Evolutionary conservation across 805 yeast genomes (phyloP).

Genomic region (Spathaspora boniae): DNA sequence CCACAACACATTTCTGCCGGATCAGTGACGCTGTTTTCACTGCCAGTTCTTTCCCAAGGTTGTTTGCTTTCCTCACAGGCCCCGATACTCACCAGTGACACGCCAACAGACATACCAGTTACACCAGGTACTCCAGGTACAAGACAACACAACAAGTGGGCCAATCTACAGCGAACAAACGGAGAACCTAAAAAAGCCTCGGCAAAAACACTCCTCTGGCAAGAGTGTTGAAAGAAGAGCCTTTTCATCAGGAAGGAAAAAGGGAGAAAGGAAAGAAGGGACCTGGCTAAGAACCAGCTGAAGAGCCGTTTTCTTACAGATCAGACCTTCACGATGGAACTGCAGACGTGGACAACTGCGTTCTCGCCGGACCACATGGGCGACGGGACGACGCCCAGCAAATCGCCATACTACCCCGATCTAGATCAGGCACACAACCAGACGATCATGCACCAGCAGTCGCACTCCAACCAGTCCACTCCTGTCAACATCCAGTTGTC

Average conservation of each 20-base stretch:
- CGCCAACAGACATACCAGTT: too few species aligned
- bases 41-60: too few species aligned
- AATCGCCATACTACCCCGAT: conserved; percentile 9
- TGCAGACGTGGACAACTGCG: conserved; percentile 10
- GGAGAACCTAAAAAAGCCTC: neutral
- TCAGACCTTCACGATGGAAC: conserved; percentile 8
- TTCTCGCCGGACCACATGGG: conserved; percentile 9
- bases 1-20: too few species aligned
- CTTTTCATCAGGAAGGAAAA: neutral
- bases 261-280: neutral
- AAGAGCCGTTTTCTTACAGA: neutral
- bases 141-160: too few species aligned
- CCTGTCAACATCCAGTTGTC: neutral
- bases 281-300: neutral
- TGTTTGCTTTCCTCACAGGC: too few species aligned
- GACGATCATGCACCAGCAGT: conserved; percentile 1
- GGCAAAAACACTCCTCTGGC: neutral
- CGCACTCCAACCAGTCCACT: neutral
- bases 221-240: neutral
- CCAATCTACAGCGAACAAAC: neutral
- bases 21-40: too few species aligned
- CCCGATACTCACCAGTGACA: too few species aligned
- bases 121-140: too few species aligned
- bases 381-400: conserved; percentile 5
- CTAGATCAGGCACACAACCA: conserved; percentile 1